Percentiles rank a stretch among this genome's conserved stretches.
Conservation (phyloP, 164 flowering plant species). For the Stephania japonica region DNA sequence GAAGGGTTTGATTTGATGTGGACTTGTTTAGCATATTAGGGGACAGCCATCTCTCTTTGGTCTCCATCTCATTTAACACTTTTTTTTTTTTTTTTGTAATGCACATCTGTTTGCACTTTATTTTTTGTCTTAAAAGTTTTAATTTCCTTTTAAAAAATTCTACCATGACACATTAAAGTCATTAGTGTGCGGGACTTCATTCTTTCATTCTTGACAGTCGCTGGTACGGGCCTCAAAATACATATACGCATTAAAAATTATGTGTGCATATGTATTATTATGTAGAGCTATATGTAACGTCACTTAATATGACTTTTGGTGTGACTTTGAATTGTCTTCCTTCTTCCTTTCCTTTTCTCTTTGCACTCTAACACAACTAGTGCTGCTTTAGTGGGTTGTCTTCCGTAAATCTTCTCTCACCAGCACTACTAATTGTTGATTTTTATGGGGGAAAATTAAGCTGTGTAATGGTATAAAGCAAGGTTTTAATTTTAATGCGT, state of each 20-base stretch:
- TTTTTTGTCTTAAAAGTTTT: not conserved
- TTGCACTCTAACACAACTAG: too few species aligned
- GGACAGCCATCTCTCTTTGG: constrained; percentile 26
- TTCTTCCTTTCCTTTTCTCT: too few species aligned
- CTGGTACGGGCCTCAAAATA: too few species aligned
- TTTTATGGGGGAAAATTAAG: not conserved
- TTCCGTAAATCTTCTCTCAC: not conserved
- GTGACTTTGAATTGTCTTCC: too few species aligned
- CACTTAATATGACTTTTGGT: too few species aligned
- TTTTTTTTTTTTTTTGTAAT: not conserved
- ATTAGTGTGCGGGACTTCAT: too few species aligned
- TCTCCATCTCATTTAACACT: constrained; percentile 13
- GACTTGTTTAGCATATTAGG: constrained; percentile 39
- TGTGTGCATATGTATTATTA: too few species aligned
- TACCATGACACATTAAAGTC: too few species aligned
- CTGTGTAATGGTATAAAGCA: not conserved
- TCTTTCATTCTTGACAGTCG: too few species aligned
- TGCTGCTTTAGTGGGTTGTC: not conserved
- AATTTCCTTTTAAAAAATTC: not conserved
- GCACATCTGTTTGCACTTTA: not conserved
- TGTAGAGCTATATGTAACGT: too few species aligned
- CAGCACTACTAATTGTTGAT: not conserved
- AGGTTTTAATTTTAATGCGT: not conserved
- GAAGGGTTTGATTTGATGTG: constrained; percentile 26
- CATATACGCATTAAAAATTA: too few species aligned